Evolutionary conservation across 1,139 yeast genomes (phyloP), one percentile per base, ranked within the genome.

Genomic region (Suhomyces wounanorum): DNA sequence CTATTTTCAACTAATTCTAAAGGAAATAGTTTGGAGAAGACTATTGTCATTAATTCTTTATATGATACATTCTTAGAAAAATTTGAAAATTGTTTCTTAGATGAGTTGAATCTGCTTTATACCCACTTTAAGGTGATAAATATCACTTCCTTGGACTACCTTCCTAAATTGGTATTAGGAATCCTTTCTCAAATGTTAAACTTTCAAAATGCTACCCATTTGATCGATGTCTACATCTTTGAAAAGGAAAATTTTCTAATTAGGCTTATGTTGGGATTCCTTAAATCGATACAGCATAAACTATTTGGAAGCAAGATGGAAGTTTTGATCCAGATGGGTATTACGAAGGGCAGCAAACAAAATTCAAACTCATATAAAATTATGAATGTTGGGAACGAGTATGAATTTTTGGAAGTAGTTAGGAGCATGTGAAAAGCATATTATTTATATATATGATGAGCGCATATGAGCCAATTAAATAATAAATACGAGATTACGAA

Each of bases 151-250:
- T 46, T 59, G 23, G 71, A 67, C 7, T 70, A 61, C 45, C 51
- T 68, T 8, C 68, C 73, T 1, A 53, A 52, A 23, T 52, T 66
- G 28, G 43, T 65, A 0, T 40, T 64, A 14, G 56, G 66, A 2
- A 49, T 67, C 17, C 60, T 68, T 25, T 53, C 65, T 5, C 60
- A 65, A 47, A 52, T 62, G 11, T 57, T 68, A 16, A 60, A 57
- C 47, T 65, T 64, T 47, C 59, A 75, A 65, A 50, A 65, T 63
- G 52, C 66, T 39, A 54, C 57, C 60, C 66, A 62, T 44, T 43
- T 85, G 8, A 61, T 87, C 55, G 91, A 85, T 61, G 71, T 84
- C 8, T 76, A 75, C 61, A 63, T 83, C n/a, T 84, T 84, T 61
- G 89, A 85, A 60, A 50, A 52, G 44, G 83, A 84, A 2, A 66